Evolutionary conservation across 306 rosid species (phyloP).

Genomic region (Albizia julibrissin): DNA sequence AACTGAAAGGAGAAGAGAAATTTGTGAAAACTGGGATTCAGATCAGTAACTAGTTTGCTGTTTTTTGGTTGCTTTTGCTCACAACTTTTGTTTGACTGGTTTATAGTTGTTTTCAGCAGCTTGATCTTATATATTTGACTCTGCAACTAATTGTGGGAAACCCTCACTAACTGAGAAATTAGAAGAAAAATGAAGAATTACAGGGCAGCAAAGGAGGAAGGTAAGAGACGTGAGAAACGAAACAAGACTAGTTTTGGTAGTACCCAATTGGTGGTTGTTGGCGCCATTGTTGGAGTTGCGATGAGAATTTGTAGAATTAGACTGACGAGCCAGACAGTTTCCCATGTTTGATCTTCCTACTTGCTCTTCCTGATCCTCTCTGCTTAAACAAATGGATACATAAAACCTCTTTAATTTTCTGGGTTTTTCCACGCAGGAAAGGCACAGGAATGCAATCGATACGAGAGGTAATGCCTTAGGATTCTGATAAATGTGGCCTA

Average conservation of each 20-base stretch:
- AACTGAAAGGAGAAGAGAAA: too few species aligned
- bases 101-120: not conserved
- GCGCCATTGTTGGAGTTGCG: not conserved
- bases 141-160: not conserved
- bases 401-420: not conserved
- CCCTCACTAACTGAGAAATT: not conserved
- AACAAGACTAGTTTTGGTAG: not conserved
- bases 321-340: conserved; percentile 35
- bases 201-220: not conserved
- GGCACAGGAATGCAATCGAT: conserved; percentile 7
- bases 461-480: not conserved
- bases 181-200: not conserved
- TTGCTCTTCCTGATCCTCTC: not conserved
- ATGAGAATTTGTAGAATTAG: not conserved
- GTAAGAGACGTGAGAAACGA: not conserved
- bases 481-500: too few species aligned
- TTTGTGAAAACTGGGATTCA: too few species aligned
- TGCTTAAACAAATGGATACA: not conserved
- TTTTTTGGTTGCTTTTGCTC: not conserved
- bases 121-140: not conserved
- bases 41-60: too few species aligned
- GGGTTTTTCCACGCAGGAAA: not conserved
- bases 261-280: not conserved
- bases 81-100: not conserved
- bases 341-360: conserved; percentile 37